Evolutionary conservation across 345 rosid genomes (phyloP).

Genomic region (Aquilaria malaccensis): DNA sequence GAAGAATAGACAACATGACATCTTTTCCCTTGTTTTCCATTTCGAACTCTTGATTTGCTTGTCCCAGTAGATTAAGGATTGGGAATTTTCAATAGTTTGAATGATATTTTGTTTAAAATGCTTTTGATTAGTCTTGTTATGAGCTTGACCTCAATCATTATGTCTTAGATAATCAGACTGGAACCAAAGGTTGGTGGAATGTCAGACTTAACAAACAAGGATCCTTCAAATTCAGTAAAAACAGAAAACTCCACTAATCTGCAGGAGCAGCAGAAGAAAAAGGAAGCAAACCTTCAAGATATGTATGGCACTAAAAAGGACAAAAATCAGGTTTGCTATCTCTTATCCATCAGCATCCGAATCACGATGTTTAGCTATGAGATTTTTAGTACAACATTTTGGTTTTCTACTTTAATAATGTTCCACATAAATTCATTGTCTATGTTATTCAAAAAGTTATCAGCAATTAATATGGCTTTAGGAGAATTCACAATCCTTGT

Average conservation of each 20-base stretch:
- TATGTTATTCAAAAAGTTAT: too few species aligned
- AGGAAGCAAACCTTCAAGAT: constrained; percentile 14
- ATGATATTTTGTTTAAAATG: background rate
- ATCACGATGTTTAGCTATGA: background rate
- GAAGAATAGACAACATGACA: too few species aligned
- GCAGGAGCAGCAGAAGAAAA: constrained; percentile 16
- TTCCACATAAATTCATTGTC: too few species aligned
- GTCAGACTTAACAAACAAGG: constrained; percentile 24
- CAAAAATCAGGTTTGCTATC: constrained; percentile 30
- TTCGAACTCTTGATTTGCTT: too few species aligned
- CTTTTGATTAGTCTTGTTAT: background rate
- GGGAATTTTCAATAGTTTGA: background rate
- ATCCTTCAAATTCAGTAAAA: constrained; percentile 16
- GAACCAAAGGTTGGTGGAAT: constrained; percentile 43
- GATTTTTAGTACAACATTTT: too few species aligned
- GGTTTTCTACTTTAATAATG: too few species aligned
- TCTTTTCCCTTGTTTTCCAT: too few species aligned
- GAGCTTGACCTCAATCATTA: background rate
- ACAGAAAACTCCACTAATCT: constrained; percentile 24
- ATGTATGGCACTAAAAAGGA: constrained; percentile 45
- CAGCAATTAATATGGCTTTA: too few species aligned
- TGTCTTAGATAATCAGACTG: constrained; percentile 65
- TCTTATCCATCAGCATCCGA: background rate
- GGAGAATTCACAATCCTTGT: too few species aligned
- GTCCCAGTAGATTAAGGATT: too few species aligned